Percentiles rank a stretch among this genome's conserved stretches.
phyloP scores from a whole-genome alignment of 2,329 filamentous ascomycete species.

The Aspergillus pseudoglaucus region DNA sequence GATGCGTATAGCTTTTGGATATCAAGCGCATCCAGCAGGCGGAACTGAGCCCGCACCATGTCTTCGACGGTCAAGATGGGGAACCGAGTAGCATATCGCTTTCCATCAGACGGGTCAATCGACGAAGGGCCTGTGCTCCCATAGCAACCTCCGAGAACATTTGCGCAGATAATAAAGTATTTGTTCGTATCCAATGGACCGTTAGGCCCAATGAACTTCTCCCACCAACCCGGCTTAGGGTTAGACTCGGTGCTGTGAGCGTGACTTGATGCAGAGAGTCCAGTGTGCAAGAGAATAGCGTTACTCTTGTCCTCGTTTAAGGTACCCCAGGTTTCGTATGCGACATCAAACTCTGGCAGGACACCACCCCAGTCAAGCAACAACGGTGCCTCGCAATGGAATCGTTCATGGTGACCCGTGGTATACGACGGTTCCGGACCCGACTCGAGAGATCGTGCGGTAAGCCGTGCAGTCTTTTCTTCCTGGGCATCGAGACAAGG shows the following conservation, averaged over 20 bases:
- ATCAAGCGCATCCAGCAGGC: constrained; percentile 71
- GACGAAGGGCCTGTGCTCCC: constrained; percentile 88
- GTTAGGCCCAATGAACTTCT: constrained; percentile 91
- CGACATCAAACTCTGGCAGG: constrained; percentile 80
- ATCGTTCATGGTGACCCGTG: constrained; percentile 72
- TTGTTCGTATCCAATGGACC: constrained; percentile 80
- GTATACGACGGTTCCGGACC: constrained; percentile 95
- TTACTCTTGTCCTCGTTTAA: constrained; percentile 62
- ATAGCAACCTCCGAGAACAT: constrained; percentile 92
- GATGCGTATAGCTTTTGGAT: constrained; percentile 79
- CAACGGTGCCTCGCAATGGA: constrained; percentile 66
- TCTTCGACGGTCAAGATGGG: constrained; percentile 93
- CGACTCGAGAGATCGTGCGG: constrained; percentile 58
- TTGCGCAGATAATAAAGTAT: constrained; percentile 92
- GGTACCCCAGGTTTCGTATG: constrained; percentile 85
- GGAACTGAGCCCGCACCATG: constrained; percentile 95
- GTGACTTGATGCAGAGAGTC: constrained; percentile 93
- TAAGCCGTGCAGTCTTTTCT: constrained; percentile 66
- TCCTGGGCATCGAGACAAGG: constrained; percentile 85
- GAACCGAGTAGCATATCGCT: constrained; percentile 88
- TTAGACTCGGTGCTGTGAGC: constrained; percentile 87
- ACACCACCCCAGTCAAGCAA: constrained; percentile 91
- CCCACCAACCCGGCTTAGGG: constrained; percentile 93
- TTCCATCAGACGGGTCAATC: constrained; percentile 78
- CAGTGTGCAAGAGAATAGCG: constrained; percentile 86